Evolutionary conservation across 148 eudicot genomes (phyloP), one percentile per base, ranked within the genome.

Genomic region (Drosera capensis): DNA sequence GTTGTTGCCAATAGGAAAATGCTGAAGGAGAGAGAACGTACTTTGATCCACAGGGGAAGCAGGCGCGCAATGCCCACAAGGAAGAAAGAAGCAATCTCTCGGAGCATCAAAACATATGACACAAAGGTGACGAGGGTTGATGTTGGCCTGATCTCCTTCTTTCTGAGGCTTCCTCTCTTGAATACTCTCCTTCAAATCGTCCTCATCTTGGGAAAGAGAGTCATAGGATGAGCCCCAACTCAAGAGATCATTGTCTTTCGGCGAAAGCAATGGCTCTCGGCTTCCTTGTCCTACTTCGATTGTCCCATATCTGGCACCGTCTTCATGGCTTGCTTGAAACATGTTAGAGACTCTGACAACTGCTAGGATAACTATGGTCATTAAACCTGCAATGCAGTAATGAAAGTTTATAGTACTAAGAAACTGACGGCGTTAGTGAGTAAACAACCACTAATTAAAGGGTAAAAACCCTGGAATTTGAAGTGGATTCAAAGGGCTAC

Each of bases 41-140:
- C 94, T 80, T 77, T 59, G 79, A 48, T 60, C 73, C 83, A 52
- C 83, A 77, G 7, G 54, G 45, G 60, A 70, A 73, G 57, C 83
- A 77, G 50, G 75, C 49, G 79, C 83, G 19, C 68, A 72, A 52
- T 77, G 83, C 5, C 79, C 83, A 26, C 83, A 77, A 22, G 79
- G 82, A 45, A 77, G 66, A 46, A 73, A 77, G 71, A 77, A 77
- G 40, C 67, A 69, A 47, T 77, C 83, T 23, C 70, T 60, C 37
- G 73, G 75, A 25, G 76, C 56, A 67, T 69, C 76, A 45, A 64
- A 70, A 41, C 79, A 77, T 55, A 70, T 73, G 14, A 55, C 71
- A 58, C 83, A 77, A 16, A 63, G 51, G 28, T 56, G 58, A 13
- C 59, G 56, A 40, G 49, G 49, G 48, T 51, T 48, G 14, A 23